These are phyloP conservation scores for Sabuloglossum arenarium DNA, from an alignment of 495 filamentous ascomycete genomes.

Conservation along the genomic window DNA sequence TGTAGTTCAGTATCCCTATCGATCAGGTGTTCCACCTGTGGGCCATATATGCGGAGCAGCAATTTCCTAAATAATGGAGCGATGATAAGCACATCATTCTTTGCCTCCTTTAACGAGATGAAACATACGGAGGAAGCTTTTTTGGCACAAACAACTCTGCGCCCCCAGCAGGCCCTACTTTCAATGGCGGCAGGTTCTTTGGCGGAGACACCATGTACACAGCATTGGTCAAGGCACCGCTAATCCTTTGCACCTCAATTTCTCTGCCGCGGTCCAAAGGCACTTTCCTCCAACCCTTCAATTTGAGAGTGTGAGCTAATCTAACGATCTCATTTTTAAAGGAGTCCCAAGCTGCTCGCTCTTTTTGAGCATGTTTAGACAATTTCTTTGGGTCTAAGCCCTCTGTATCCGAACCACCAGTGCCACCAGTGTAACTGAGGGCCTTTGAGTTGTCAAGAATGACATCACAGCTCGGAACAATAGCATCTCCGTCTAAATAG, in stretches of 20 bases:
- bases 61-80: constrained; percentile 38
- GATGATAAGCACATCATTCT: neutral
- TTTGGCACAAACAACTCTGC: constrained; percentile 19
- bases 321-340: constrained; percentile 89
- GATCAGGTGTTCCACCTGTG: constrained; percentile 88
- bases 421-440: constrained; percentile 46
- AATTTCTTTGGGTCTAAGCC: neutral
- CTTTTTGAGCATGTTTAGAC: constrained; percentile 28
- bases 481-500: constrained; percentile 43
- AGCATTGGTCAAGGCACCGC: constrained; percentile 86
- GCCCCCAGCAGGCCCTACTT: constrained; percentile 18
- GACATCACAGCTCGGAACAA: constrained; percentile 60
- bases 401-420: constrained; percentile 25
- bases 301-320: constrained; percentile 65
- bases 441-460: constrained; percentile 78
- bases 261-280: constrained; percentile 46
- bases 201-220: constrained; percentile 88
- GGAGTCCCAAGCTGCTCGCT: constrained; percentile 46
- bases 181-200: constrained; percentile 22
- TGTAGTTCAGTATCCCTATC: constrained; percentile 77
- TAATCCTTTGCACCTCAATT: constrained; percentile 67
- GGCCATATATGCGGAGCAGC: constrained; percentile 80
- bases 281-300: constrained; percentile 79
- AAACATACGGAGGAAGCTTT: constrained; percentile 27
- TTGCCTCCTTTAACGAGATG: neutral